These are phyloP conservation scores for Brasilioporus rufonigricans DNA, from an alignment of 768 basidiomycete genomes.

Conservation along the genomic window DNA sequence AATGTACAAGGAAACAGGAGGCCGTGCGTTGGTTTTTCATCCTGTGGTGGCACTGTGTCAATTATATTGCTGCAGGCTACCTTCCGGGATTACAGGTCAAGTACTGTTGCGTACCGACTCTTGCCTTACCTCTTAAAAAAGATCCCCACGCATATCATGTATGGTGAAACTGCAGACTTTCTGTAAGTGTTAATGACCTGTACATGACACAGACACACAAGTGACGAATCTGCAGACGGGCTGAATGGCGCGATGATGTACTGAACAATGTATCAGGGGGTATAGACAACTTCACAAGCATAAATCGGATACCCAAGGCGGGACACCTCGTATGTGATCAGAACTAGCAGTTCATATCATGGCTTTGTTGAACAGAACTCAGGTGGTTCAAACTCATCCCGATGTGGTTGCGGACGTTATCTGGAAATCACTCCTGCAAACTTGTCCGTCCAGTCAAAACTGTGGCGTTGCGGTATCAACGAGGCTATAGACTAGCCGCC, in stretches of 20 bases:
- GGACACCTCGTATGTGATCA: too few relatives aligned
- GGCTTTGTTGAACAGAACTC: too few relatives aligned
- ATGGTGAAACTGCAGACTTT: background rate
- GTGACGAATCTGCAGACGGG: background rate
- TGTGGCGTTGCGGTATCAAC: too few relatives aligned
- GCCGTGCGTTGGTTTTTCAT: background rate
- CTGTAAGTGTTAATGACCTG: background rate
- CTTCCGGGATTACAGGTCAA: background rate
- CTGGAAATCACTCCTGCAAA: too few relatives aligned
- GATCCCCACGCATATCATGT: background rate
- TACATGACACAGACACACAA: too few relatives aligned
- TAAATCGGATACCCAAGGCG: background rate
- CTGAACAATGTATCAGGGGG: background rate
- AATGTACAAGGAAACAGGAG: background rate
- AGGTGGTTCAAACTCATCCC: too few relatives aligned
- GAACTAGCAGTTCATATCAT: too few relatives aligned
- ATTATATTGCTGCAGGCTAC: background rate
- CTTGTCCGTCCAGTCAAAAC: too few relatives aligned
- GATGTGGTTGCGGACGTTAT: too few relatives aligned
- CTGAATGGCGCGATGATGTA: background rate
- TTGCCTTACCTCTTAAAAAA: background rate
- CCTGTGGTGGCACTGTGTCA: too few relatives aligned
- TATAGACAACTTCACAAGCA: background rate
- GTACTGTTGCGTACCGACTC: background rate
- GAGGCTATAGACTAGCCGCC: too few relatives aligned